phyloP scores from a whole-genome alignment of 768 basidiomycete genomes.

The Kwoniella mangroviensis region DNA sequence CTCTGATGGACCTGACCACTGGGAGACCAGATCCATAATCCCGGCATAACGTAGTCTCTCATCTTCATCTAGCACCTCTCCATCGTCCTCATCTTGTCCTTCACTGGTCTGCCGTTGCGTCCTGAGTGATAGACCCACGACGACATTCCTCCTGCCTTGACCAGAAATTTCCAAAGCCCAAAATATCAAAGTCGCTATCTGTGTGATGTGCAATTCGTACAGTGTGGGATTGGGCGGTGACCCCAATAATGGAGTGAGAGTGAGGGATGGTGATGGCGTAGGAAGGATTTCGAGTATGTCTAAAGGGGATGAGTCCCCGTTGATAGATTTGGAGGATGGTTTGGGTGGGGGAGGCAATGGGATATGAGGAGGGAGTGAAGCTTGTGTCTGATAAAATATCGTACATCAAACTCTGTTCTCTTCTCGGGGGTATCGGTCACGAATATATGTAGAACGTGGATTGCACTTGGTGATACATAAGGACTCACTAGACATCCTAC shows the following conservation, averaged over 20 bases:
- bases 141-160: constrained; percentile 64
- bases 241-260: constrained; percentile 78
- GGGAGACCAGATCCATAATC: constrained; percentile 61
- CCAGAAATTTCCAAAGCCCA: constrained; percentile 60
- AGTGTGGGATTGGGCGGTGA: constrained; percentile 72
- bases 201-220: constrained; percentile 79
- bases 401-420: too few species aligned
- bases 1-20: constrained; percentile 39
- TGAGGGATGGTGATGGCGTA: constrained; percentile 65
- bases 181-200: constrained; percentile 86
- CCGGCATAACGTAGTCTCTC: constrained; percentile 61
- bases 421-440: too few species aligned
- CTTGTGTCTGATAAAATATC: constrained; percentile 43
- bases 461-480: neutral
- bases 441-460: too few species aligned
- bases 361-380: constrained; percentile 41
- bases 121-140: constrained; percentile 74
- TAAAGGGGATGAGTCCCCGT: constrained; percentile 8
- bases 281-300: constrained; percentile 41
- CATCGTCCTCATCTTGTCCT: constrained; percentile 51
- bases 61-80: constrained; percentile 43
- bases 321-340: constrained; percentile 9
- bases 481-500: constrained; percentile 77
- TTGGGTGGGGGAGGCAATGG: constrained; percentile 21
- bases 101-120: constrained; percentile 26